These are phyloP conservation scores for Yamadazyma aaseri DNA, from an alignment of 1,139 yeast genomes.

Conservation along the genomic window DNA sequence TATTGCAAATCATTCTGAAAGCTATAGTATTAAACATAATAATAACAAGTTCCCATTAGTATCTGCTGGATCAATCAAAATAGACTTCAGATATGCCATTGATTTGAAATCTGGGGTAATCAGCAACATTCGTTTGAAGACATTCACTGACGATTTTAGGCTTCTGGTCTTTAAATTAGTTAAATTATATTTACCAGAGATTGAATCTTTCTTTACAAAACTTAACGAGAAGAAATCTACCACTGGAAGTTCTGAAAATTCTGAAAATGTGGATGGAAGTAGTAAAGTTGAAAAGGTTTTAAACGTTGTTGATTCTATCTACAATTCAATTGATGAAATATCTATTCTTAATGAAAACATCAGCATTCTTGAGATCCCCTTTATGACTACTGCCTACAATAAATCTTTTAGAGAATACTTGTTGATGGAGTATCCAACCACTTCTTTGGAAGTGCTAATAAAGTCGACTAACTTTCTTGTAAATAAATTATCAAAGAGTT, in stretches of 20 bases:
- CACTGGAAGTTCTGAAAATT: not conserved
- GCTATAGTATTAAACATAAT: conserved; percentile 3
- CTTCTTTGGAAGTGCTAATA: conserved; percentile 27
- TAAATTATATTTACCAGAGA: conserved; percentile 14
- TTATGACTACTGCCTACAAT: conserved; percentile 28
- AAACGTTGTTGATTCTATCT: conserved; percentile 12
- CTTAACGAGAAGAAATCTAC: conserved; percentile 1
- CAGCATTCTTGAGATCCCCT: conserved; percentile 33
- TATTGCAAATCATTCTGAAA: conserved; percentile 12
- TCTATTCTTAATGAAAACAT: conserved; percentile 34
- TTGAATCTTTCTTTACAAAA: conserved; percentile 6
- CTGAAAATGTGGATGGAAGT: not conserved
- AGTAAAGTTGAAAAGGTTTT: conserved; percentile 8
- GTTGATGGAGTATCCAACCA: conserved; percentile 20
- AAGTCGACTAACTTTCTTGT: conserved; percentile 35
- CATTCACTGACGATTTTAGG: conserved; percentile 27
- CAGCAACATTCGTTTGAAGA: conserved; percentile 19
- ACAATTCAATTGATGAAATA: conserved; percentile 15
- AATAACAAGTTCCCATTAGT: conserved; percentile 16
- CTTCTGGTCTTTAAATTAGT: conserved; percentile 26
- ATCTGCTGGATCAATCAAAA: conserved; percentile 20
- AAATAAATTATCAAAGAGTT: conserved; percentile 29
- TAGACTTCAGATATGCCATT: conserved; percentile 23
- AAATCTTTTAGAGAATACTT: conserved; percentile 30
- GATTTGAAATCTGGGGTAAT: conserved; percentile 21